These are phyloP conservation scores for Passiflora organensis DNA, from an alignment of 345 rosid species.

Conservation along the genomic window DNA sequence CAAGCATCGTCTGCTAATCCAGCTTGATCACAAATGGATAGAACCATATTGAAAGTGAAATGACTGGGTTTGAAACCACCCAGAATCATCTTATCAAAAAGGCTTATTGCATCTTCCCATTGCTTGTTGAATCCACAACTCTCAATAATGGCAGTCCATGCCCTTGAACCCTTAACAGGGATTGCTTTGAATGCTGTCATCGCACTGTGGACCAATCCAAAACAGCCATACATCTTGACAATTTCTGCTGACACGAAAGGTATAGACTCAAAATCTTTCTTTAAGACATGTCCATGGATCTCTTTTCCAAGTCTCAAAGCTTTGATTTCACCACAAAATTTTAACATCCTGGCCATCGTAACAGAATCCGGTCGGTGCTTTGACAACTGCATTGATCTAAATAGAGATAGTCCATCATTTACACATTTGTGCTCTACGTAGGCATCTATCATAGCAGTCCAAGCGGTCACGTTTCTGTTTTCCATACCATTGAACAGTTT, in stretches of 20 bases:
- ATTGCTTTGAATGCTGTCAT: constrained; percentile 46
- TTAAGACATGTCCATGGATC: constrained; percentile 63
- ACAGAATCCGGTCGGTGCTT: constrained; percentile 72
- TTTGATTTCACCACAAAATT: constrained; percentile 45
- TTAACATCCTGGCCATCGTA: constrained; percentile 56
- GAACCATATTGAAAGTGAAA: constrained; percentile 58
- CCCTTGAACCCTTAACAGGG: constrained; percentile 58
- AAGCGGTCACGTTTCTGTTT: constrained; percentile 19
- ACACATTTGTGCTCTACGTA: constrained; percentile 36
- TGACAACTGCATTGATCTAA: constrained; percentile 63
- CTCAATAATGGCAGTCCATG: constrained; percentile 82
- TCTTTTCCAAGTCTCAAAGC: constrained; percentile 67
- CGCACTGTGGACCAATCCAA: constrained; percentile 47
- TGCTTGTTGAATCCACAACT: constrained; percentile 44
- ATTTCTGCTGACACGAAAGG: constrained; percentile 63
- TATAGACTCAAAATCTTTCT: constrained; percentile 47
- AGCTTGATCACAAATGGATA: constrained; percentile 58
- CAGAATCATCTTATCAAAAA: constrained; percentile 55
- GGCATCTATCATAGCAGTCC: constrained; percentile 45
- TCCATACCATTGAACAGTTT: constrained; percentile 46
- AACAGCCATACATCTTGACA: constrained; percentile 66
- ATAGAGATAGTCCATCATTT: constrained; percentile 37
- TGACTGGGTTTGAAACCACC: constrained; percentile 52
- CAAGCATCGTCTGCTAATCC: constrained; percentile 69
- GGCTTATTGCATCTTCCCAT: constrained; percentile 43